A percentile compares a stretch with the other conserved stretches of the same genome.
Conservation (phyloP, 352 stramenopile species). For the Phytophthora pinifolia region DNA sequence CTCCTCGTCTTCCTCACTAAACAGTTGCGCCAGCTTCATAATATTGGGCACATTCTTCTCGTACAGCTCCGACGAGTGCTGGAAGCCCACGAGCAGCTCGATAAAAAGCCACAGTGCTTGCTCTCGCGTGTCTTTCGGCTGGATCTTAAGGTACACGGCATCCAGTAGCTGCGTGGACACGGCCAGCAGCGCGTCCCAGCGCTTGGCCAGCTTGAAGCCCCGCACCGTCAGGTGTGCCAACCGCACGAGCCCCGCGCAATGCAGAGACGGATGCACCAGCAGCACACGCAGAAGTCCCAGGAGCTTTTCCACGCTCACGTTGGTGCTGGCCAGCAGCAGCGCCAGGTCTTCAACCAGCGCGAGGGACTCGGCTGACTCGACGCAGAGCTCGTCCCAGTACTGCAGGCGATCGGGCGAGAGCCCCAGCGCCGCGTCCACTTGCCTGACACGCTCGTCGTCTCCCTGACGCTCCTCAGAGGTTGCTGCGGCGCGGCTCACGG, state of each 20-base stretch:
- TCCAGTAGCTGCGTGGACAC: conserved; percentile 45
- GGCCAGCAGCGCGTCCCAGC: conserved; percentile 57
- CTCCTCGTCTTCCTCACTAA: conserved; percentile 36
- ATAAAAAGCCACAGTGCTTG: conserved; percentile 51
- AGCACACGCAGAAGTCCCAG: conserved; percentile 39
- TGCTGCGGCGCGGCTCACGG: conserved; percentile 24
- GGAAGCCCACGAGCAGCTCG: conserved; percentile 71
- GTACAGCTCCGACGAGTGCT: conserved; percentile 73
- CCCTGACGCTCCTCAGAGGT: conserved; percentile 2
- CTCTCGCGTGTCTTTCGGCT: conserved; percentile 16
- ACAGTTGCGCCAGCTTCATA: conserved; percentile 39
- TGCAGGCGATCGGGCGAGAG: conserved; percentile 43
- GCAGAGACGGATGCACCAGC: conserved; percentile 37
- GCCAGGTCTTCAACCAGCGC: conserved; percentile 50
- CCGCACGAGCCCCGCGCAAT: conserved; percentile 45
- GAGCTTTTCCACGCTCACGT: conserved; percentile 33
- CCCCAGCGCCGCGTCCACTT: conserved; percentile 15
- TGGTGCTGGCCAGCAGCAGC: conserved; percentile 60
- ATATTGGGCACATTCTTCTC: conserved; percentile 45
- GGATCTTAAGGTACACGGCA: conserved; percentile 41
- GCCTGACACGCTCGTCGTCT: conserved; percentile 3
- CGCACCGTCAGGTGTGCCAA: conserved; percentile 60
- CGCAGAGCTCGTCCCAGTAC: conserved; percentile 52
- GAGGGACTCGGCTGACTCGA: conserved; percentile 22
- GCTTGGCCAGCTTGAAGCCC: conserved; percentile 72